Conservation (phyloP, 148 eudicot species). For the Beta vulgaris region DNA sequence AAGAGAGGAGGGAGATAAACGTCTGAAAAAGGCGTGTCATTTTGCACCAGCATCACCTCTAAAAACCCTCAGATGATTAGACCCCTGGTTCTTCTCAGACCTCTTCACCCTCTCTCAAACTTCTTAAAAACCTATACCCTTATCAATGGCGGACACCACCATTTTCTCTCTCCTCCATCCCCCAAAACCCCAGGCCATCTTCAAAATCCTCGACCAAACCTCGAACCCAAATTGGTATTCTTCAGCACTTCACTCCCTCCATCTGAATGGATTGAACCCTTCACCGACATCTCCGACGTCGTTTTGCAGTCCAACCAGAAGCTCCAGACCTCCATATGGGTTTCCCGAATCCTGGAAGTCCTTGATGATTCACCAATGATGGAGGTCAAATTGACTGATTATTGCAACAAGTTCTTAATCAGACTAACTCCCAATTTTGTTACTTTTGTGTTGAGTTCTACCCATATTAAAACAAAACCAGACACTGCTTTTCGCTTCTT, state of each 20-base stretch:
- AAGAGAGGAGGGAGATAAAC: no score
- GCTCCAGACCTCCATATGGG: slow-evolving; percentile 75
- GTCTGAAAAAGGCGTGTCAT: no score
- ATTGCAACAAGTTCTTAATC: slow-evolving; percentile 59
- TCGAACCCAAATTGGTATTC: slow-evolving; percentile 20
- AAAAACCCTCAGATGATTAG: slow-evolving; percentile 42
- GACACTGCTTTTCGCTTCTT: slow-evolving; percentile 67
- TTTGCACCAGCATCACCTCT: no score
- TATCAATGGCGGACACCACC: slow-evolving; percentile 33
- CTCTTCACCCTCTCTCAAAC: neutral
- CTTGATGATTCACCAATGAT: slow-evolving; percentile 50
- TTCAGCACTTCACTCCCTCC: slow-evolving; percentile 52
- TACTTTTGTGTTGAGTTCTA: slow-evolving; percentile 46
- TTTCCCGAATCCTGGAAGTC: slow-evolving; percentile 51
- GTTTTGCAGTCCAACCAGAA: slow-evolving; percentile 36
- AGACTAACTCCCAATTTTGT: slow-evolving; percentile 79
- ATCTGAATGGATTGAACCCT: slow-evolving; percentile 91
- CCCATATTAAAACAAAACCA: slow-evolving; percentile 33
- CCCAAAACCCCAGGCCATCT: slow-evolving; percentile 13
- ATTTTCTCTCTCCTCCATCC: slow-evolving; percentile 18
- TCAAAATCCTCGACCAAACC: slow-evolving; percentile 14
- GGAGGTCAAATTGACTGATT: slow-evolving; percentile 53
- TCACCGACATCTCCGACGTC: slow-evolving; percentile 68
- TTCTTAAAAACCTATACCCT: slow-evolving; percentile 10
- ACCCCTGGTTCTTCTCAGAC: slow-evolving; percentile 26